These are phyloP conservation scores for Erigeron canadensis DNA, from an alignment of 129 eudicot genomes.

Conservation along the genomic window DNA sequence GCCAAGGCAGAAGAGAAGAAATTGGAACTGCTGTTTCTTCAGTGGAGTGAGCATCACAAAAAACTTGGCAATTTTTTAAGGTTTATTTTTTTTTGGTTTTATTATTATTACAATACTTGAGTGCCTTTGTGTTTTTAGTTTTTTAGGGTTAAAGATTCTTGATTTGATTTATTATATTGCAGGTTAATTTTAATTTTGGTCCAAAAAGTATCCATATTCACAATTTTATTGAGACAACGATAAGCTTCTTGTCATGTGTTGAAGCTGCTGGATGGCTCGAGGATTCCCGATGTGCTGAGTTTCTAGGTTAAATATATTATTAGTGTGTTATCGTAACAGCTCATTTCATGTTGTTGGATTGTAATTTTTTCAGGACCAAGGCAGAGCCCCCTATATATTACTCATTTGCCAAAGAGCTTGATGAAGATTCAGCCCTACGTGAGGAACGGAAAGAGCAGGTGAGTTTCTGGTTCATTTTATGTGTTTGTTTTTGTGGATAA, in stretches of 20 bases:
- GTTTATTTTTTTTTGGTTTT: slow-evolving; percentile 32
- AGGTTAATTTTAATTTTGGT: slow-evolving; percentile 99
- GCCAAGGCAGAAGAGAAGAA: slow-evolving; percentile 98
- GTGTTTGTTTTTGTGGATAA: not conserved
- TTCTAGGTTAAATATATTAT: slow-evolving; percentile 37
- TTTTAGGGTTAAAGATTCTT: slow-evolving; percentile 4
- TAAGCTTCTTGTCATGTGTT: slow-evolving; percentile 90
- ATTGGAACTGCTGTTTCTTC: slow-evolving; percentile 93
- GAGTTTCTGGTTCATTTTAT: slow-evolving; percentile 24
- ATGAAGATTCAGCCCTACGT: slow-evolving; percentile 52
- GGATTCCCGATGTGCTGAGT: slow-evolving; percentile 45
- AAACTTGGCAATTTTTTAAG: slow-evolving; percentile 97
- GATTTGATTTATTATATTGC: slow-evolving; percentile 28
- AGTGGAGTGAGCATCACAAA: slow-evolving; percentile 98
- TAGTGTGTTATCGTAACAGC: slow-evolving; percentile 27
- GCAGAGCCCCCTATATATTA: slow-evolving; percentile 91
- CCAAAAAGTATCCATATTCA: slow-evolving; percentile 98
- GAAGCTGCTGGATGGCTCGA: slow-evolving; percentile 60
- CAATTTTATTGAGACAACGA: slow-evolving; percentile 97
- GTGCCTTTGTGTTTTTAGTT: not conserved
- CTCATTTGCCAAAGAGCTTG: slow-evolving; percentile 68
- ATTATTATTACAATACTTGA: not conserved
- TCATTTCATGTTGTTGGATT: slow-evolving; percentile 43
- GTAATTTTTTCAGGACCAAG: slow-evolving; percentile 74
- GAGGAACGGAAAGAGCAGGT: slow-evolving; percentile 82